Percentiles rank a stretch among this genome's conserved stretches.
phyloP scores from a whole-genome alignment of 192 early-diverging fungal species.

The Coemansia sp. region DNA sequence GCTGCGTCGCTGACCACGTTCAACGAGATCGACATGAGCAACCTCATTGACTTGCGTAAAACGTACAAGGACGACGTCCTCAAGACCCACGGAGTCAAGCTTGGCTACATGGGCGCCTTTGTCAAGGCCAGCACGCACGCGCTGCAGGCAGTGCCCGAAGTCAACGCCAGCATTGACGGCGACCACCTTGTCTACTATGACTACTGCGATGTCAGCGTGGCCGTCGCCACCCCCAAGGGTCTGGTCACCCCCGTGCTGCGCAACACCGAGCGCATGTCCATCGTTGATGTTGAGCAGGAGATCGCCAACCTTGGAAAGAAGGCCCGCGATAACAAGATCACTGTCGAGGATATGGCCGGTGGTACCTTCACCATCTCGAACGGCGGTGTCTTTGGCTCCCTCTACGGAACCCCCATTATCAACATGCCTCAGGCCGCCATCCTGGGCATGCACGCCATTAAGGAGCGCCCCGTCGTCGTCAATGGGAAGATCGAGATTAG shows the following conservation, averaged over 20 bases:
- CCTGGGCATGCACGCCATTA: slow-evolving; percentile 97
- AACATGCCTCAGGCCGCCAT: slow-evolving; percentile 97
- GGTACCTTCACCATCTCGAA: slow-evolving; percentile 99
- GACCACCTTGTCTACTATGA: slow-evolving; percentile 89
- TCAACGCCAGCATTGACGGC: slow-evolving; percentile 95
- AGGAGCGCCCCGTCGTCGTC: slow-evolving; percentile 93
- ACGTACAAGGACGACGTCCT: slow-evolving; percentile 92
- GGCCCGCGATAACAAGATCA: slow-evolving; percentile 93
- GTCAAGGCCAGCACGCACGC: slow-evolving; percentile 87
- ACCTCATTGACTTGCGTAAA: slow-evolving; percentile 86
- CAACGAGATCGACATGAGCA: slow-evolving; percentile 99
- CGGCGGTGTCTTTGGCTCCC: slow-evolving; percentile 97
- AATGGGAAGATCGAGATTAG: slow-evolving; percentile 89
- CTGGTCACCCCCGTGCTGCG: slow-evolving; percentile 95
- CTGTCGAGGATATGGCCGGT: slow-evolving; percentile 96
- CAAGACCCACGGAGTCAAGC: slow-evolving; percentile 93
- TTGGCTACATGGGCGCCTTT: slow-evolving; percentile 98
- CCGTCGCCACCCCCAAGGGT: slow-evolving; percentile 98
- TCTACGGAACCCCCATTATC: slow-evolving; percentile 97
- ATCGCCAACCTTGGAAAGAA: slow-evolving; percentile 83
- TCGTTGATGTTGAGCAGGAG: slow-evolving; percentile 88
- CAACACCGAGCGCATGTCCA: slow-evolving; percentile 82
- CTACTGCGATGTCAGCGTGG: slow-evolving; percentile 93
- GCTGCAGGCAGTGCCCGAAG: slow-evolving; percentile 85
- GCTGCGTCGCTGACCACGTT: slow-evolving; percentile 98